phyloP scores from a whole-genome alignment of 345 rosid genomes.

The Gossypium thurberi region DNA sequence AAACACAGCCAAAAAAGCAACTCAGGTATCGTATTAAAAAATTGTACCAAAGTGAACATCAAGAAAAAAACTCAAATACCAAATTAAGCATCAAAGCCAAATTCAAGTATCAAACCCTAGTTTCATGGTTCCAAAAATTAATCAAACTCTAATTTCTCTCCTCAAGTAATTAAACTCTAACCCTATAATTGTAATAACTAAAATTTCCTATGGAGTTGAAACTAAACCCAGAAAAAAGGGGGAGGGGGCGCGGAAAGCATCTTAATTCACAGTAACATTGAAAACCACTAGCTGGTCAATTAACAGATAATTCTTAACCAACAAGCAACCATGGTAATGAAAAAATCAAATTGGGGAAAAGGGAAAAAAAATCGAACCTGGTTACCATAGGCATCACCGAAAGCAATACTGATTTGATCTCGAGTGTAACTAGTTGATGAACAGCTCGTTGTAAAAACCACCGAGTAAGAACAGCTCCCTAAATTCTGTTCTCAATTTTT shows the following conservation, averaged over 20 bases:
- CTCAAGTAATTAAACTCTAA: neutral
- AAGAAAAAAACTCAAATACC: no score
- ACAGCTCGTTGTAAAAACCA: conserved; percentile 70
- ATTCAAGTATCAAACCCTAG: no score
- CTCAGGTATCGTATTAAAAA: no score
- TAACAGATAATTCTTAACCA: neutral
- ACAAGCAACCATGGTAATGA: neutral
- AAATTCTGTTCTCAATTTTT: conserved; percentile 23
- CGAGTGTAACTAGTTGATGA: conserved; percentile 67
- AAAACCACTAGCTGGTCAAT: neutral
- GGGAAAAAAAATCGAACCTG: conserved; percentile 43
- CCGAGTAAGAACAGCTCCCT: conserved; percentile 61
- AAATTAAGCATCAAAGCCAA: no score
- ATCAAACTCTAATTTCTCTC: neutral
- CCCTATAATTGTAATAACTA: neutral
- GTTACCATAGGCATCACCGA: conserved; percentile 90
- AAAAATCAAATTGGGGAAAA: neutral
- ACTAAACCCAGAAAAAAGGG: neutral
- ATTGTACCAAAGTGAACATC: no score
- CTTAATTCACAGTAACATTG: neutral
- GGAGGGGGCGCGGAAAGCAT: neutral
- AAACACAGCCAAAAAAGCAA: no score
- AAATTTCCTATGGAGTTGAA: neutral
- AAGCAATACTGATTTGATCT: conserved; percentile 80
- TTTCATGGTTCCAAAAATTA: neutral